Conservation (phyloP, 768 basidiomycete genomes). For the Leucocoprinus sp. region DNA sequence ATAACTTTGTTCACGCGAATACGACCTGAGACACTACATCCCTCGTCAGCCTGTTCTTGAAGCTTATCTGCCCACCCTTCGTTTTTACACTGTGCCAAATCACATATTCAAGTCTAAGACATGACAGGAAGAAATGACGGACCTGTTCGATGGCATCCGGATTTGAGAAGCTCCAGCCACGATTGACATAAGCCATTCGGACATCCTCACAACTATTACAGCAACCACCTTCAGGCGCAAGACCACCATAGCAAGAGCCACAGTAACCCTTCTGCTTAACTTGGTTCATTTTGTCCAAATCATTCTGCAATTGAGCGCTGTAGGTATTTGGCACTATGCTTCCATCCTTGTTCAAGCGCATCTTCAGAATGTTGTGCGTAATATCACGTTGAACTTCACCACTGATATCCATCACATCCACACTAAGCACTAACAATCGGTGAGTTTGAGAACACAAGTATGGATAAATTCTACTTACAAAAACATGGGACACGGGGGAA, state of each 20-base stretch:
- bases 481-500: conserved; percentile 98
- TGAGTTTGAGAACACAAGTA: too few relatives aligned
- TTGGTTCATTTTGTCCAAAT: conserved; percentile 73
- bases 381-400: conserved; percentile 91
- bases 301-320: conserved; percentile 69
- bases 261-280: conserved; percentile 63
- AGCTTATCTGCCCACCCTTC: conserved; percentile 96
- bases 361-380: conserved; percentile 83
- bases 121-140: conserved; percentile 16
- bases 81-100: conserved; percentile 61
- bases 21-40: conserved; percentile 88
- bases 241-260: conserved; percentile 93
- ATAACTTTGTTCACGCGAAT: conserved; percentile 96
- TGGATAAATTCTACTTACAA: conserved; percentile 46
- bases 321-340: conserved; percentile 45
- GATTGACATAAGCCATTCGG: conserved; percentile 77
- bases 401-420: conserved; percentile 98
- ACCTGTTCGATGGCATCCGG: conserved; percentile 94
- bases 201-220: conserved; percentile 97
- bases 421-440: conserved; percentile 90
- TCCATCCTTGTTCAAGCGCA: conserved; percentile 59
- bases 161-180: conserved; percentile 92
- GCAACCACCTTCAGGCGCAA: conserved; percentile 69
- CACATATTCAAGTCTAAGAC: not conserved
- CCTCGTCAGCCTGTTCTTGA: conserved; percentile 86